Conservation (phyloP, 75 land plant species). For the Pinus albicaulis region DNA sequence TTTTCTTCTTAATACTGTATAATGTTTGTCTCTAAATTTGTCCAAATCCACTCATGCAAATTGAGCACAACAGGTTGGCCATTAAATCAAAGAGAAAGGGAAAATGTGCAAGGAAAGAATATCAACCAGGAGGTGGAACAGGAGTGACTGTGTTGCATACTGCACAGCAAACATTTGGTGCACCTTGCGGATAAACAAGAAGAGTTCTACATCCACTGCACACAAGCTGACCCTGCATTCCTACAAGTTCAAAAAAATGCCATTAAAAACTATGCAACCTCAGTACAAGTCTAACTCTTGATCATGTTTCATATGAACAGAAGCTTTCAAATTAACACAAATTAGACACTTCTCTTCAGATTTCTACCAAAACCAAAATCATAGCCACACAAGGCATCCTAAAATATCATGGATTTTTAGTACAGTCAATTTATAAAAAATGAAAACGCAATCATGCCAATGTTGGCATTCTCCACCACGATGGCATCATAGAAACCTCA, state of each 20-base stretch:
- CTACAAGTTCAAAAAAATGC: conserved; percentile 18
- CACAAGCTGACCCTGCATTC: conserved; percentile 85
- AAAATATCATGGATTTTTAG: no score
- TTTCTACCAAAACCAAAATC: no score
- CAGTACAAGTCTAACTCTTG: no score
- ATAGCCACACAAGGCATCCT: no score
- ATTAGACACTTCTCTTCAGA: no score
- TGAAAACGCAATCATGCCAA: no score
- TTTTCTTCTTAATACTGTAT: background rate
- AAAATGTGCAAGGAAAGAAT: background rate
- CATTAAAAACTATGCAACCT: no score
- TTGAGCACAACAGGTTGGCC: background rate
- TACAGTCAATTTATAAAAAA: no score
- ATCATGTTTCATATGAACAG: no score
- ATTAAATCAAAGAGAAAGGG: background rate
- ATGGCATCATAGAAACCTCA: no score
- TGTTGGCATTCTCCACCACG: no score
- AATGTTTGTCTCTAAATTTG: background rate
- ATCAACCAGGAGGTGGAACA: conserved; percentile 85
- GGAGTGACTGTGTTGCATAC: conserved; percentile 93
- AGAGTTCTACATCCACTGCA: conserved; percentile 94
- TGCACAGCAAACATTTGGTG: conserved; percentile 96
- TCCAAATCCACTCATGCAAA: background rate
- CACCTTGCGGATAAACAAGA: conserved; percentile 87
- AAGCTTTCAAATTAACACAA: no score